Evolutionary conservation across 805 yeast species (phyloP).

Genomic region (Sungouiozyma ichnusensis): DNA sequence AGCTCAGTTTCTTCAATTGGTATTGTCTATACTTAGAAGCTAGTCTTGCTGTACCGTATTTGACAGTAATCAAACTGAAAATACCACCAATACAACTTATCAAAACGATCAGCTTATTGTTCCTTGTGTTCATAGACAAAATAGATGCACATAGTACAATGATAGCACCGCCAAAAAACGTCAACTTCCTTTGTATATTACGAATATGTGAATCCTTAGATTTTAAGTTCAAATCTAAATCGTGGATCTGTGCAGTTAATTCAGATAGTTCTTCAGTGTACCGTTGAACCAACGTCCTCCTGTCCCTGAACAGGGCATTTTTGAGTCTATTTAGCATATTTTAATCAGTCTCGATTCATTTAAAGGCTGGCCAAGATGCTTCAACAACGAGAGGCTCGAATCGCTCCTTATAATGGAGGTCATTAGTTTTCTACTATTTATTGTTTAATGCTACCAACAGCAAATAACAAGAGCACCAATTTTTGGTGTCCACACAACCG

Average conservation of each 20-base stretch:
- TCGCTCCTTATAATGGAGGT: neutral
- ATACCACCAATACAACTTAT: conserved; percentile 3
- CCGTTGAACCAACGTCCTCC: conserved; percentile 15
- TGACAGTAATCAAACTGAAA: conserved; percentile 4
- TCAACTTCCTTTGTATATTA: conserved; percentile 12
- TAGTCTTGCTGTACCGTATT: conserved; percentile 6
- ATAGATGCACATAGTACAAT: neutral
- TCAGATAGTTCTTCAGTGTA: conserved; percentile 23
- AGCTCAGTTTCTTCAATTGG: conserved; percentile 19
- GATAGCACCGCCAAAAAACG: conserved; percentile 13
- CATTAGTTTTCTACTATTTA: too few relatives aligned
- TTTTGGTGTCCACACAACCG: too few relatives aligned
- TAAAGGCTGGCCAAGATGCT: neutral
- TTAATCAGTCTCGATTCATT: too few relatives aligned
- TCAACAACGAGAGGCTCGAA: neutral
- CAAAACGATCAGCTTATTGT: neutral
- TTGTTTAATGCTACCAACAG: too few relatives aligned
- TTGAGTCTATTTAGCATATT: conserved; percentile 12
- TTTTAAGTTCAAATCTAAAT: conserved; percentile 15
- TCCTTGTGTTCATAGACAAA: neutral
- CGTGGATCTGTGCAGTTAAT: conserved; percentile 21
- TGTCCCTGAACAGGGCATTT: neutral
- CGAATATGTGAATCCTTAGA: conserved; percentile 11
- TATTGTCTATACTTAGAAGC: conserved; percentile 7
- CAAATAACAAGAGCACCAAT: neutral